Evolutionary conservation across 371 early-diverging fungal species (phyloP).

Genomic region (Quaeritorhiza haematococci): DNA sequence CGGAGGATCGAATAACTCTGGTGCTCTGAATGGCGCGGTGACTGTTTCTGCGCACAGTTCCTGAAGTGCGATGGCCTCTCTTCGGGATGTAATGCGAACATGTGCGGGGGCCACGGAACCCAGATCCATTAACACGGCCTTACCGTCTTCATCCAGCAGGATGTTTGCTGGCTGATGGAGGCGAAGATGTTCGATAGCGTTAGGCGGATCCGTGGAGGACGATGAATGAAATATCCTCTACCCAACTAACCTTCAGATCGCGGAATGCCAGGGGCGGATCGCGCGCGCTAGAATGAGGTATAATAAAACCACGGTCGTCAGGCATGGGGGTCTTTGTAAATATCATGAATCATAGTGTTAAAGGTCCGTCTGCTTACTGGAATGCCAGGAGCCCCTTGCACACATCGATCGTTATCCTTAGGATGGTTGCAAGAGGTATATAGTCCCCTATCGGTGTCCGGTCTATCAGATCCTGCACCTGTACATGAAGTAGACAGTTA

Average conservation of each 20-base stretch:
- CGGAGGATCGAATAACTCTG: conserved; percentile 46
- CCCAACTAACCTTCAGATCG: conserved; percentile 37
- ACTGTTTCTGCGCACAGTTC: conserved; percentile 44
- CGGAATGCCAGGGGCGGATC: conserved; percentile 43
- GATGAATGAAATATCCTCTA: too few relatives aligned
- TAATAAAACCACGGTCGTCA: too few relatives aligned
- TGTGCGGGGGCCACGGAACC: conserved; percentile 41
- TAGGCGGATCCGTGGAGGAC: too few relatives aligned
- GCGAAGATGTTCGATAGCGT: too few relatives aligned
- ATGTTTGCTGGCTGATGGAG: conserved; percentile 43
- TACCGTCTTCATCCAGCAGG: conserved; percentile 23
- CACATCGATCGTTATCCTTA: conserved; percentile 31
- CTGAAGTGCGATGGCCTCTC: conserved; percentile 39
- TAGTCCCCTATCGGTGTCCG: conserved; percentile 16
- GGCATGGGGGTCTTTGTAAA: neutral
- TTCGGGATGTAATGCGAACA: conserved; percentile 24
- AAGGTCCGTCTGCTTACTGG: too few relatives aligned
- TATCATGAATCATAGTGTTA: neutral
- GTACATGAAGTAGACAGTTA: neutral
- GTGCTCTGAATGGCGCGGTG: conserved; percentile 44
- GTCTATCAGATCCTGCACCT: conserved; percentile 44
- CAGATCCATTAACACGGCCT: conserved; percentile 42
- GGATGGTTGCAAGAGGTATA: conserved; percentile 26
- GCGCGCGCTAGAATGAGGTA: conserved; percentile 15
- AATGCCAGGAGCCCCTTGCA: conserved; percentile 40